A percentile compares a stretch with the other conserved stretches of the same genome.
Conservation (phyloP, 805 yeast genomes). For the Schwanniomyces vanrijiae region DNA sequence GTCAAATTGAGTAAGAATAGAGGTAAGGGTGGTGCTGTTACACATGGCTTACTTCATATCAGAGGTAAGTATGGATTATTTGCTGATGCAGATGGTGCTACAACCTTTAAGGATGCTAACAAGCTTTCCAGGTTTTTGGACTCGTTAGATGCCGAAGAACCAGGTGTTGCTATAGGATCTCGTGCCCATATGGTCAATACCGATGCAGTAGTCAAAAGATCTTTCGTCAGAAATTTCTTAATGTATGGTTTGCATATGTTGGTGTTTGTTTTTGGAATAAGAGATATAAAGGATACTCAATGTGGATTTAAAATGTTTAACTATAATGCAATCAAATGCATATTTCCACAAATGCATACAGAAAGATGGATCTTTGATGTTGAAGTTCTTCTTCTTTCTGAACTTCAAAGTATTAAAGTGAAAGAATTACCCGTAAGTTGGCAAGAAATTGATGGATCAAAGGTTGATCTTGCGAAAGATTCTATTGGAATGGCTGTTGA, state of each 20-base stretch:
- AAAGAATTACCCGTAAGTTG: conserved; percentile 86
- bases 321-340: conserved; percentile 56
- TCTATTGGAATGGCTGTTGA: conserved; percentile 93
- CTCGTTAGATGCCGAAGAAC: conserved; percentile 19
- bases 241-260: conserved; percentile 91
- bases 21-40: conserved; percentile 89
- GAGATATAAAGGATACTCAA: conserved; percentile 88
- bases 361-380: conserved; percentile 99
- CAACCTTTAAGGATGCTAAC: conserved; percentile 68
- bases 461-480: conserved; percentile 88
- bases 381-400: conserved; percentile 81
- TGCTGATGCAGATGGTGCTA: conserved; percentile 98
- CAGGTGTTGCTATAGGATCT: conserved; percentile 83
- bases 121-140: conserved; percentile 49
- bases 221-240: conserved; percentile 81
- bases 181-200: conserved; percentile 96
- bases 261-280: conserved; percentile 85
- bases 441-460: conserved; percentile 97
- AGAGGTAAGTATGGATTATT: conserved; percentile 76
- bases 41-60: conserved; percentile 81
- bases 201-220: conserved; percentile 94
- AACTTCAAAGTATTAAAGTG: conserved; percentile 63
- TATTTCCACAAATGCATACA: conserved; percentile 90
- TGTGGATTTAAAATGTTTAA: conserved; percentile 96
- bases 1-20: conserved; percentile 72